Percentiles rank a stretch among this genome's conserved stretches.
phyloP scores from a whole-genome alignment of 305 asterid species.

The Fraxinus ornus region DNA sequence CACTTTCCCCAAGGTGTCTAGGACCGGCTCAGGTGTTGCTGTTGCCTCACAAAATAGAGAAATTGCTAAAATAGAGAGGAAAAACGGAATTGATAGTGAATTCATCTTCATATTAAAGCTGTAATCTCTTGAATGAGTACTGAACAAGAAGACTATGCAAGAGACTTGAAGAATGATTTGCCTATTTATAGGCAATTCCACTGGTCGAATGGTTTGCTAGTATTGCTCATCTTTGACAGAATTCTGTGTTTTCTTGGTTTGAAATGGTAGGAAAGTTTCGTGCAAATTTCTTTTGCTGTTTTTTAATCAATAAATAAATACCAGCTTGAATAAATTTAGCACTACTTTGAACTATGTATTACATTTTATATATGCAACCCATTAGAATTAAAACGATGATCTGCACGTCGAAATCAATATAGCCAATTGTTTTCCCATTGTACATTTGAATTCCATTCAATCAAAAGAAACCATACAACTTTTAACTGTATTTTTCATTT shows the following conservation, averaged over 20 bases:
- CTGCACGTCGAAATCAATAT: not conserved
- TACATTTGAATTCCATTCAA: too few species aligned
- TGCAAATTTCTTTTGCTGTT: not conserved
- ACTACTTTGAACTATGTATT: not conserved
- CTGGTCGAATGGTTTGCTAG: not conserved
- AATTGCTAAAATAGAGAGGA: not conserved
- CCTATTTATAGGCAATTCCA: not conserved
- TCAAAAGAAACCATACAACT: too few species aligned
- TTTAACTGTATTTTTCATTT: too few species aligned
- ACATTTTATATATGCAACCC: not conserved
- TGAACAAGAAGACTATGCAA: not conserved
- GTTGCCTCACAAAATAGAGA: not conserved
- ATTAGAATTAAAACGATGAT: not conserved
- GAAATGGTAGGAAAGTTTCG: not conserved
- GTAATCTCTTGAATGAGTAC: not conserved
- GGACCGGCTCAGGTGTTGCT: not conserved
- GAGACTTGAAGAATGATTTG: too few species aligned
- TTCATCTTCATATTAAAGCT: not conserved
- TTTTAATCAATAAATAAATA: not conserved
- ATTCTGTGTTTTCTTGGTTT: not conserved
- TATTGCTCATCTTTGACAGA: not conserved
- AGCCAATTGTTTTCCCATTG: not conserved
- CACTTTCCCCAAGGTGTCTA: not conserved
- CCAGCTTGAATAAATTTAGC: not conserved
- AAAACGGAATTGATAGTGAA: not conserved